Evolutionary conservation across 441 rosid species (phyloP).

Genomic region (Sinapis alba): DNA sequence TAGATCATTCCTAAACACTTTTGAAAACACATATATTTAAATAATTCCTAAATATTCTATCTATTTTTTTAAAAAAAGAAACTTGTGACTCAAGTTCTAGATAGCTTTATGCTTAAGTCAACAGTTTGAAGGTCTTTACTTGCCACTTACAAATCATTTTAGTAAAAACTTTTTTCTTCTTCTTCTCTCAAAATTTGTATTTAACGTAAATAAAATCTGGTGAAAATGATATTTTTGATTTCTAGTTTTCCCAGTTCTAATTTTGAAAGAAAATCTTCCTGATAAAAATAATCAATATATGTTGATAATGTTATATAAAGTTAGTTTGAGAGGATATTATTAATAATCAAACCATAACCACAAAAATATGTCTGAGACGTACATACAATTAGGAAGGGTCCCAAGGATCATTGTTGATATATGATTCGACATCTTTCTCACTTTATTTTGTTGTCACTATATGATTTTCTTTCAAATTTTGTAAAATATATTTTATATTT

Average conservation of each 20-base stretch:
- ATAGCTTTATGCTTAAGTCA: no score
- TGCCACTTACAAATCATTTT: no score
- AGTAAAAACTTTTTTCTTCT: neutral
- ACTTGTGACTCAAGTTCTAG: no score
- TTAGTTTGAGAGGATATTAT: neutral
- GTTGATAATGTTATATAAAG: neutral
- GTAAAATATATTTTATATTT: neutral
- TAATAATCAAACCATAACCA: neutral
- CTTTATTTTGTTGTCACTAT: neutral
- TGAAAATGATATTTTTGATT: neutral
- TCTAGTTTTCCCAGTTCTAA: neutral
- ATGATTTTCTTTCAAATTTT: neutral
- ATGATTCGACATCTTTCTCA: conserved; percentile 7
- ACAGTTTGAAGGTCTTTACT: no score
- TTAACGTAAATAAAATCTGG: neutral
- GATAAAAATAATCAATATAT: neutral
- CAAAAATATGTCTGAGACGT: conserved; percentile 13
- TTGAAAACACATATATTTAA: no score
- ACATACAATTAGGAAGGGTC: neutral
- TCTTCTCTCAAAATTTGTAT: neutral
- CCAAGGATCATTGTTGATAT: conserved; percentile 20
- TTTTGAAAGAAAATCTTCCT: neutral
- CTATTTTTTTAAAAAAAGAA: no score
- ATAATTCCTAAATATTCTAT: no score
- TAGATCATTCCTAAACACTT: no score